Percentiles rank a stretch among this genome's conserved stretches.
Evolutionary conservation across 2,329 filamentous ascomycete species (phyloP).

Genomic region (Ceratocystis colombiana): DNA sequence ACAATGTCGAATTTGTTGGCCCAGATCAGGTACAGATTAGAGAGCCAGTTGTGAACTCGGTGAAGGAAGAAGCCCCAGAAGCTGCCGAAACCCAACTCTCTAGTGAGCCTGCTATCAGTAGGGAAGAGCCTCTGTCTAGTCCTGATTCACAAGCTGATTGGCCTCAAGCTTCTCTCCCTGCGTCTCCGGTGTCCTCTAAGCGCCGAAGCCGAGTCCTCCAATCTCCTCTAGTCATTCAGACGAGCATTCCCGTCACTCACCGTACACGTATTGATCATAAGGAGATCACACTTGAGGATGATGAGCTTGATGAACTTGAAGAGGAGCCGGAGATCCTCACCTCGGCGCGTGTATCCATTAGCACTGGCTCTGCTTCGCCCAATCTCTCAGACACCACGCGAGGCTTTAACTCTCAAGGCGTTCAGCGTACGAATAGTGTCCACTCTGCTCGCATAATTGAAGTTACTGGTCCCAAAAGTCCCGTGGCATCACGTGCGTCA

Average conservation of each 20-base stretch:
- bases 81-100: neutral
- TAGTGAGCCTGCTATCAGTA: neutral
- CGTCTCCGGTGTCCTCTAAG: neutral
- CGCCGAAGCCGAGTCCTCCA: slow-evolving; percentile 23
- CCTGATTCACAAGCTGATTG: neutral
- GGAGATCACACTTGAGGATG: slow-evolving; percentile 29
- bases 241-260: slow-evolving; percentile 16
- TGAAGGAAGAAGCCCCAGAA: neutral
- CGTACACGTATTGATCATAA: slow-evolving; percentile 20
- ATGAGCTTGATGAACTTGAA: slow-evolving; percentile 33
- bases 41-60: neutral
- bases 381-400: slow-evolving; percentile 40
- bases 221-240: slow-evolving; percentile 24
- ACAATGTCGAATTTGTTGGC: slow-evolving; percentile 23
- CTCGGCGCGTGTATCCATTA: slow-evolving; percentile 46
- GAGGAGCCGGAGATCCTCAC: slow-evolving; percentile 49
- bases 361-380: slow-evolving; percentile 41
- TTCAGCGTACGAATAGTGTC: slow-evolving; percentile 38
- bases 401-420: slow-evolving; percentile 33
- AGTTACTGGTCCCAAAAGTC: slow-evolving; percentile 44
- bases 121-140: neutral
- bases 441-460: slow-evolving; percentile 51
- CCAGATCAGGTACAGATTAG: slow-evolving; percentile 4
- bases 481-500: slow-evolving; percentile 40
- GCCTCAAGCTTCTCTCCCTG: neutral